A percentile compares a stretch with the other conserved stretches of the same genome.
Evolutionary conservation across 257 asterid species (phyloP).

Genomic region (Solanum peruvianum): DNA sequence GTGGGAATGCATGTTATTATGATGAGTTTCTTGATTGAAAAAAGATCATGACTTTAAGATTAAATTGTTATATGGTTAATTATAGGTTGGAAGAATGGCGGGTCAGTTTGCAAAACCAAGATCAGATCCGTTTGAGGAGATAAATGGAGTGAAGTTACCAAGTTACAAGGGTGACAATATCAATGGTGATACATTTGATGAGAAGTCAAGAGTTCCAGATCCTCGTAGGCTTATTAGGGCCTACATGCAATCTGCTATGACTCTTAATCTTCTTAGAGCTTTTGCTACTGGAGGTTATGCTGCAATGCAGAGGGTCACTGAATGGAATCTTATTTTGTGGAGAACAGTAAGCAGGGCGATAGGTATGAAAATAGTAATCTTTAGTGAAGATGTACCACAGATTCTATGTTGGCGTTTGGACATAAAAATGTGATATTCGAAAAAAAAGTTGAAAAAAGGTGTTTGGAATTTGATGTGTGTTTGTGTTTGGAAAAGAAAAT

Average conservation of each 20-base stretch:
- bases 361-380: slow-evolving; percentile 24
- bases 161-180: slow-evolving; percentile 80
- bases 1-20: background rate
- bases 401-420: background rate
- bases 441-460: too few species aligned
- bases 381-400: background rate
- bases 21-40: background rate
- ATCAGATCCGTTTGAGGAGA: slow-evolving; percentile 45
- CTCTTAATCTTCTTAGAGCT: slow-evolving; percentile 71
- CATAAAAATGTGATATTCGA: background rate
- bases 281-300: slow-evolving; percentile 86
- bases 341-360: slow-evolving; percentile 73
- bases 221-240: slow-evolving; percentile 76
- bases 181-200: slow-evolving; percentile 52
- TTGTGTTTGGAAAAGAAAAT: background rate
- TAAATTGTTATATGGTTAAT: background rate
- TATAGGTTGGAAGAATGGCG: slow-evolving; percentile 78
- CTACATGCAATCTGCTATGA: slow-evolving; percentile 66
- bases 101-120: slow-evolving; percentile 80
- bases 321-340: slow-evolving; percentile 76
- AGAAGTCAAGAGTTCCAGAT: slow-evolving; percentile 58
- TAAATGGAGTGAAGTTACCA: slow-evolving; percentile 62
- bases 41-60: background rate
- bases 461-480: too few species aligned
- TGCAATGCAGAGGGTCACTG: slow-evolving; percentile 83